Percentiles rank a stretch among this genome's conserved stretches.
Conservation (phyloP, 768 basidiomycete species). For the Daedaleopsis sinensis region DNA sequence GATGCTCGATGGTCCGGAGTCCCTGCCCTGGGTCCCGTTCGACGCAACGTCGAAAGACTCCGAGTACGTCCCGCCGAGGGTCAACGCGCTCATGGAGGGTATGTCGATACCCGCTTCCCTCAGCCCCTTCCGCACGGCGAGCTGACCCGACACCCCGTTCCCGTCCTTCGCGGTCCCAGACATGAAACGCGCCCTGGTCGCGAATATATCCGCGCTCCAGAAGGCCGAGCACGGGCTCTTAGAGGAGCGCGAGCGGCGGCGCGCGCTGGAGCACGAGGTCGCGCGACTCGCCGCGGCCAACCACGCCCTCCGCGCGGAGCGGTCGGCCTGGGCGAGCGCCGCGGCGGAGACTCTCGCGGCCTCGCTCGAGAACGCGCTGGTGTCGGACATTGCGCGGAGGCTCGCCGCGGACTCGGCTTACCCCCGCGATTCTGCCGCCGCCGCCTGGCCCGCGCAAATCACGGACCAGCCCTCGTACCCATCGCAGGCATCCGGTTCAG, state of each 20-base stretch:
- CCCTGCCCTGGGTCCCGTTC: conserved; percentile 38
- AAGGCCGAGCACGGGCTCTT: conserved; percentile 36
- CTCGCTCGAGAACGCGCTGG: conserved; percentile 14
- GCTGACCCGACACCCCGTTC: not conserved
- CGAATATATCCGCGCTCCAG: conserved; percentile 36
- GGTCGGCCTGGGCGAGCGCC: conserved; percentile 15
- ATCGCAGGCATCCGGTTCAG: not conserved
- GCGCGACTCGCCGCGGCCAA: conserved; percentile 19
- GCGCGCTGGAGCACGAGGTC: conserved; percentile 33
- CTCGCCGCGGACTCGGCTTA: conserved; percentile 1
- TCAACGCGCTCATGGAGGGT: conserved; percentile 41
- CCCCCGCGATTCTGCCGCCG: no score
- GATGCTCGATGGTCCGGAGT: conserved; percentile 38
- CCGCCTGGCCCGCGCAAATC: no score
- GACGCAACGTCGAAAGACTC: conserved; percentile 7
- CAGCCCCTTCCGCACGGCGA: conserved; percentile 11
- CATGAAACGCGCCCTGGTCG: conserved; percentile 39
- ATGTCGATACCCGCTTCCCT: conserved; percentile 13
- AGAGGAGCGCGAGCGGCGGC: conserved; percentile 35
- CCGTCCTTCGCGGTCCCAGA: conserved; percentile 10
- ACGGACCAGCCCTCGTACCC: not conserved
- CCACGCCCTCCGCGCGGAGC: conserved; percentile 19
- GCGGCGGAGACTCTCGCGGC: conserved; percentile 22
- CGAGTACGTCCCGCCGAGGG: conserved; percentile 37
- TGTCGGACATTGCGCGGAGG: conserved; percentile 9